These are phyloP conservation scores for Helicostylum pulchrum DNA, from an alignment of 192 early-diverging fungal species.

Conservation along the genomic window DNA sequence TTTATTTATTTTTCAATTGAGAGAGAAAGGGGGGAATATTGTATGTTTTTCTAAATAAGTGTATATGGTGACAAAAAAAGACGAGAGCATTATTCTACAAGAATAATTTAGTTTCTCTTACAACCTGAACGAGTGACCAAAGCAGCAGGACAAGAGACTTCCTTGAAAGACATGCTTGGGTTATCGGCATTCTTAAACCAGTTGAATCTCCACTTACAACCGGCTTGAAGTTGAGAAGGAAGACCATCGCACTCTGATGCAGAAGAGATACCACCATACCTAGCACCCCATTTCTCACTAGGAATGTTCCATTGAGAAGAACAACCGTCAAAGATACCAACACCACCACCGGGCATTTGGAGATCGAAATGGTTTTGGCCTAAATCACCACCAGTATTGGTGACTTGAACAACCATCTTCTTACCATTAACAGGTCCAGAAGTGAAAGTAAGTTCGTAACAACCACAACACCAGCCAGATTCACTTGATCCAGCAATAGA, in stretches of 20 bases:
- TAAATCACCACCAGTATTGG: constrained; percentile 31
- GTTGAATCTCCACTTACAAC: constrained; percentile 30
- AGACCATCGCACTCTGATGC: constrained; percentile 13
- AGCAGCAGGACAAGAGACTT: constrained; percentile 21
- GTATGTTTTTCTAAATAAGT: no score
- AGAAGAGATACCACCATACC: constrained; percentile 23
- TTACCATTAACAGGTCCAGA: constrained; percentile 20
- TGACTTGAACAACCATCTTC: constrained; percentile 32
- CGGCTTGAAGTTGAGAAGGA: constrained; percentile 23
- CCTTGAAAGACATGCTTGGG: constrained; percentile 20
- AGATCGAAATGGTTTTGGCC: constrained; percentile 28
- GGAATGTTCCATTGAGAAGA: constrained; percentile 19
- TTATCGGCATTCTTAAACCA: constrained; percentile 31
- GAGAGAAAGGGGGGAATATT: no score
- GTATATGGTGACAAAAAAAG: neutral
- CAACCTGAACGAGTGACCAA: constrained; percentile 18
- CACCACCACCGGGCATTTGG: constrained; percentile 32
- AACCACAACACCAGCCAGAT: constrained; percentile 26
- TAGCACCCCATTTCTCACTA: constrained; percentile 14
- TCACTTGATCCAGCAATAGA: constrained; percentile 21
- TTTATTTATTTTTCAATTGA: no score
- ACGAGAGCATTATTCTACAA: neutral
- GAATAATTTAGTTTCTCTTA: constrained; percentile 12
- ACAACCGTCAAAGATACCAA: constrained; percentile 32
- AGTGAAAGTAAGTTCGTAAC: constrained; percentile 29